Conservation (phyloP, 2,329 filamentous ascomycete species). For the Alternaria brassicae region DNA sequence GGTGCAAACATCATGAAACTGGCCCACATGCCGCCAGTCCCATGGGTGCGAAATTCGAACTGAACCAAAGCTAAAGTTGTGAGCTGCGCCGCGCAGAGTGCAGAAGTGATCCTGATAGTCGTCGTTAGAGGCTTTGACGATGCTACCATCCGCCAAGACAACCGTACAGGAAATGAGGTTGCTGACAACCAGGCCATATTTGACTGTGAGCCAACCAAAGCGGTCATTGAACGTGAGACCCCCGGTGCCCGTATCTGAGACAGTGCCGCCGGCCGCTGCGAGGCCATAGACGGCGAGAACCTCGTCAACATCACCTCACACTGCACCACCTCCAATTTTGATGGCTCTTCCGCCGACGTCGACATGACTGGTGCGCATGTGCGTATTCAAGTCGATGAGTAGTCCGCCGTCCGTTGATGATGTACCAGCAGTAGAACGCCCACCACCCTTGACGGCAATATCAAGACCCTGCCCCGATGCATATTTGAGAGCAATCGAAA, state of each 20-base stretch:
- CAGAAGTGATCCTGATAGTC: slow-evolving; percentile 60
- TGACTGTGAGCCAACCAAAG: slow-evolving; percentile 62
- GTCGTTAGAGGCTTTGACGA: slow-evolving; percentile 45
- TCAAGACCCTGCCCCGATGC: slow-evolving; percentile 13
- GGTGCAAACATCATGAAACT: slow-evolving; percentile 16
- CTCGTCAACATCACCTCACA: slow-evolving; percentile 15
- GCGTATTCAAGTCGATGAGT: slow-evolving; percentile 15
- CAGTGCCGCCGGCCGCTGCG: slow-evolving; percentile 14
- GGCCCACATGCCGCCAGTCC: slow-evolving; percentile 20
- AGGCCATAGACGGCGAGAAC: slow-evolving; percentile 12
- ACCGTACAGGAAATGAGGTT: slow-evolving; percentile 60
- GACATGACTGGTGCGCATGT: slow-evolving; percentile 11
- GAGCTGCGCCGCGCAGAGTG: slow-evolving; percentile 63
- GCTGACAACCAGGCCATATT: slow-evolving; percentile 61
- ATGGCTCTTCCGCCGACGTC: slow-evolving; percentile 8
- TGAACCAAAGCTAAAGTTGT: slow-evolving; percentile 64
- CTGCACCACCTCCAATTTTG: slow-evolving; percentile 13
- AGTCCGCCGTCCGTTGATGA: slow-evolving; percentile 17
- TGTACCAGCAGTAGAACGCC: slow-evolving; percentile 15
- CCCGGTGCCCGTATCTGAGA: slow-evolving; percentile 44
- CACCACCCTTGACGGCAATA: slow-evolving; percentile 17
- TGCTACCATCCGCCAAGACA: slow-evolving; percentile 59
- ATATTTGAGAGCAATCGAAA: slow-evolving; percentile 15
- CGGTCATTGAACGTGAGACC: slow-evolving; percentile 64
- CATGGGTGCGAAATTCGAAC: slow-evolving; percentile 49